Percentiles rank a stretch among this genome's conserved stretches.
phyloP scores from a whole-genome alignment of 331 rosid genomes.

The Malus hybrid region DNA sequence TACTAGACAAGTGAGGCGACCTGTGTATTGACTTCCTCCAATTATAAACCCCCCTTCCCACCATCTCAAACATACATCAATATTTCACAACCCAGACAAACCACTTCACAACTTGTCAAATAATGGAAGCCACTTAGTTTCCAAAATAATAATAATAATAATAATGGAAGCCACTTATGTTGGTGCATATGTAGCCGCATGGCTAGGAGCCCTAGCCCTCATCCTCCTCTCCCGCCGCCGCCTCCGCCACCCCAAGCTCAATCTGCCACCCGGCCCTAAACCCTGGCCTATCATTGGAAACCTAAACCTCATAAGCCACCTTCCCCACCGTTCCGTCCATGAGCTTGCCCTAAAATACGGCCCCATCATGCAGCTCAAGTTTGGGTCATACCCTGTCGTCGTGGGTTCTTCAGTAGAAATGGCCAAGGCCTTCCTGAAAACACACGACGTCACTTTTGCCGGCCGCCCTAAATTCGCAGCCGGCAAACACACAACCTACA shows the following conservation, averaged over 20 bases:
- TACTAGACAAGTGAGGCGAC: background rate
- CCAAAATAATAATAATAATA: background rate
- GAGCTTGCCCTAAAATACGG: conserved; percentile 47
- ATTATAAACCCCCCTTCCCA: background rate
- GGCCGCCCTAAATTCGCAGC: conserved; percentile 54
- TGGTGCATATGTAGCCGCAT: conserved; percentile 23
- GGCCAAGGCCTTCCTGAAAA: conserved; percentile 52
- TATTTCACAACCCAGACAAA: background rate
- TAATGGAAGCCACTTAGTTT: conserved; percentile 9
- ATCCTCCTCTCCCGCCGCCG: conserved; percentile 37
- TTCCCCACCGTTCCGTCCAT: conserved; percentile 59
- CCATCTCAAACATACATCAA: background rate
- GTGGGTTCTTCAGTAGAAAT: conserved; percentile 52
- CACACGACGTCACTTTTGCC: conserved; percentile 44
- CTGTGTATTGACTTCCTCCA: background rate
- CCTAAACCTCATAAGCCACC: conserved; percentile 58
- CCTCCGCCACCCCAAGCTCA: conserved; percentile 29
- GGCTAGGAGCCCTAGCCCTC: conserved; percentile 31
- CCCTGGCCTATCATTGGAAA: conserved; percentile 81
- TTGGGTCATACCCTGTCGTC: conserved; percentile 46
- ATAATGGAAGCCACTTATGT: conserved; percentile 17
- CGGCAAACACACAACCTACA: conserved; percentile 64
- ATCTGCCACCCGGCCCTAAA: conserved; percentile 67
- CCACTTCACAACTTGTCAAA: background rate
- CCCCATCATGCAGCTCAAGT: conserved; percentile 46